Evolutionary conservation across 2,329 filamentous ascomycete genomes (phyloP).

Genomic region (Fusarium dimerum): DNA sequence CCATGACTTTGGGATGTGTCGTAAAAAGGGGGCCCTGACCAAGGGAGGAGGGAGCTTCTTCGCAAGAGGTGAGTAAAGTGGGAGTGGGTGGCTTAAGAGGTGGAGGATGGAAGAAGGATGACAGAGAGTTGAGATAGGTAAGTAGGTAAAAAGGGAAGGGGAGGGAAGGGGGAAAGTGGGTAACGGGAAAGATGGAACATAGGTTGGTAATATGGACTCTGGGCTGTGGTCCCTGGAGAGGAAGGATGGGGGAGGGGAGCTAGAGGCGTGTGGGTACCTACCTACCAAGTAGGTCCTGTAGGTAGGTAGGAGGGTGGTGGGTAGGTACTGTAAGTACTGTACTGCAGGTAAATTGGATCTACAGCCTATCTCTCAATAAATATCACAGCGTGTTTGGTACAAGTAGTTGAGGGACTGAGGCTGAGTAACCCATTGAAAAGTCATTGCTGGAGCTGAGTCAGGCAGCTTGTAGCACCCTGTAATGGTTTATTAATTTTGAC

Average conservation of each 20-base stretch:
- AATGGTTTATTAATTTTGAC: neutral
- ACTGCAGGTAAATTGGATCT: no score
- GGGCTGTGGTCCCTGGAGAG: neutral
- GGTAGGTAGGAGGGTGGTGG: no score
- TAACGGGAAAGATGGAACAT: neutral
- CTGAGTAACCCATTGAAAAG: neutral
- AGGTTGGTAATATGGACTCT: no score
- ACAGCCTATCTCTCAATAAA: no score
- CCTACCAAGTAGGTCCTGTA: no score
- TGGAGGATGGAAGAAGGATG: constrained; percentile 14
- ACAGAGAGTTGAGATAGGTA: neutral
- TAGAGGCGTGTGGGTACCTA: constrained; percentile 19
- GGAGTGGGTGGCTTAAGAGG: constrained; percentile 17
- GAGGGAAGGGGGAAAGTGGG: constrained; percentile 9
- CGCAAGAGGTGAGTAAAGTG: constrained; percentile 47
- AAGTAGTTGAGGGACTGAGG: no score
- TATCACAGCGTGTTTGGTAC: no score
- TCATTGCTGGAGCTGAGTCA: constrained; percentile 12
- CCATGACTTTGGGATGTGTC: constrained; percentile 60
- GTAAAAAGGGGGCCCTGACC: constrained; percentile 82
- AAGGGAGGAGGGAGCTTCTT: constrained; percentile 94
- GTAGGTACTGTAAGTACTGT: no score
- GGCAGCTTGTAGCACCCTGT: neutral
- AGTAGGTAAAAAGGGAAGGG: neutral
- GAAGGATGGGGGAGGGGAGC: constrained; percentile 15